These are phyloP conservation scores for Aspergillus fijiensis DNA, from an alignment of 2,329 filamentous ascomycete species.

Conservation along the genomic window DNA sequence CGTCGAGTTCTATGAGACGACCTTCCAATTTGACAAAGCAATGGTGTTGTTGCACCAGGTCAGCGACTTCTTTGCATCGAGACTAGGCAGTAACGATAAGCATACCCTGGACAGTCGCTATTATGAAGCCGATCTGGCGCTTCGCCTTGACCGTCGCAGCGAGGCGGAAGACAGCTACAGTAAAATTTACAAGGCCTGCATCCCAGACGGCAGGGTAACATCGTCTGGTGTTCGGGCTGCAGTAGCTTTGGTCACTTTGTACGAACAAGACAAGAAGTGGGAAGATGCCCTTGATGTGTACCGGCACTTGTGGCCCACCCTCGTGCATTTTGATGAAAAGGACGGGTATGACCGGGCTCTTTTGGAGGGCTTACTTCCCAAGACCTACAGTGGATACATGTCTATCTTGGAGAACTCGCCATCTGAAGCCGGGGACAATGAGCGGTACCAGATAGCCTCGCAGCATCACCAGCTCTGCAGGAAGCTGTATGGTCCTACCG, in stretches of 20 bases:
- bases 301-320: slow-evolving; percentile 49
- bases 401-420: slow-evolving; percentile 48
- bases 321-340: slow-evolving; percentile 44
- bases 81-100: slow-evolving; percentile 41
- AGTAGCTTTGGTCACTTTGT: slow-evolving; percentile 46
- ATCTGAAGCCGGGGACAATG: slow-evolving; percentile 42
- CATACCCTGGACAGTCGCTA: slow-evolving; percentile 51
- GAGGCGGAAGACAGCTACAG: slow-evolving; percentile 46
- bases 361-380: slow-evolving; percentile 44
- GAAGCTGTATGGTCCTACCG: slow-evolving; percentile 37
- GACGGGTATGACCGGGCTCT: slow-evolving; percentile 37
- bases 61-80: slow-evolving; percentile 32
- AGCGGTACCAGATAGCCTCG: slow-evolving; percentile 49
- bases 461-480: slow-evolving; percentile 51
- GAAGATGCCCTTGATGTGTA: slow-evolving; percentile 49
- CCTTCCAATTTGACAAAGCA: slow-evolving; percentile 38
- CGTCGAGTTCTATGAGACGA: slow-evolving; percentile 39
- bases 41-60: slow-evolving; percentile 31
- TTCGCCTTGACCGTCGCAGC: slow-evolving; percentile 39
- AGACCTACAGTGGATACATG: slow-evolving; percentile 51
- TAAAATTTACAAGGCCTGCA: slow-evolving; percentile 43
- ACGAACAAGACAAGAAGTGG: slow-evolving; percentile 48
- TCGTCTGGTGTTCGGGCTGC: slow-evolving; percentile 50
- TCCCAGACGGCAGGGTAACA: slow-evolving; percentile 31
- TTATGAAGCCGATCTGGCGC: slow-evolving; percentile 47